Conservation (phyloP, 371 early-diverging fungal genomes). For the Funneliformis caledonium region DNA sequence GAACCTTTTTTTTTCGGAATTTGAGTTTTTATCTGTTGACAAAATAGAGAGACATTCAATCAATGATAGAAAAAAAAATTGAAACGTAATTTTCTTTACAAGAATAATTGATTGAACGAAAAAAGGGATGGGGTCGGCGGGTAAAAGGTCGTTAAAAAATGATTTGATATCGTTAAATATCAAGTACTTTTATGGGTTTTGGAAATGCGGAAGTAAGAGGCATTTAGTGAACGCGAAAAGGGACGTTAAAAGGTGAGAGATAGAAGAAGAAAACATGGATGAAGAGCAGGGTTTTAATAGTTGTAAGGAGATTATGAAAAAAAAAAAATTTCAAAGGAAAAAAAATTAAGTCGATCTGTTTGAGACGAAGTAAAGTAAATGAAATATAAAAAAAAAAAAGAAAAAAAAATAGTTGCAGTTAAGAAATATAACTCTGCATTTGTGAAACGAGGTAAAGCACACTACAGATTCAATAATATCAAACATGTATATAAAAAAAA, state of each 20-base stretch:
- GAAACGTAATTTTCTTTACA: background rate
- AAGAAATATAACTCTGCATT: background rate
- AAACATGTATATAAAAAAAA: too few species aligned
- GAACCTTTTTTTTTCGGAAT: too few species aligned
- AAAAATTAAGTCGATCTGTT: background rate
- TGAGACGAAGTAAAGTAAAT: background rate
- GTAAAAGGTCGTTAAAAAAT: background rate
- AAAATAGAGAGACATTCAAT: background rate
- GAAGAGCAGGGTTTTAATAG: too few species aligned
- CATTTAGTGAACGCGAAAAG: background rate
- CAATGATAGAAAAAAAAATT: background rate
- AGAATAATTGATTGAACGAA: background rate
- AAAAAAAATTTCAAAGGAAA: background rate
- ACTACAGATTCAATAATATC: too few species aligned
- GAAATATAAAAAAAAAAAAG: background rate
- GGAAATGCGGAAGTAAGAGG: background rate
- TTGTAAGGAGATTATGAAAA: background rate
- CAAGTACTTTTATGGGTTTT: background rate
- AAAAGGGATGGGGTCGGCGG: background rate
- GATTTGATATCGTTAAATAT: slow-evolving; percentile 5
- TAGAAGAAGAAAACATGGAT: background rate
- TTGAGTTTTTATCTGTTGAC: background rate
- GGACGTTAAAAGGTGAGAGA: background rate
- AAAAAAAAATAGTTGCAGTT: background rate
- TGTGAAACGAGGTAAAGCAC: too few species aligned